phyloP scores from a whole-genome alignment of 202 grass and related monocot genomes.

The Schoenoplectus triqueter region DNA sequence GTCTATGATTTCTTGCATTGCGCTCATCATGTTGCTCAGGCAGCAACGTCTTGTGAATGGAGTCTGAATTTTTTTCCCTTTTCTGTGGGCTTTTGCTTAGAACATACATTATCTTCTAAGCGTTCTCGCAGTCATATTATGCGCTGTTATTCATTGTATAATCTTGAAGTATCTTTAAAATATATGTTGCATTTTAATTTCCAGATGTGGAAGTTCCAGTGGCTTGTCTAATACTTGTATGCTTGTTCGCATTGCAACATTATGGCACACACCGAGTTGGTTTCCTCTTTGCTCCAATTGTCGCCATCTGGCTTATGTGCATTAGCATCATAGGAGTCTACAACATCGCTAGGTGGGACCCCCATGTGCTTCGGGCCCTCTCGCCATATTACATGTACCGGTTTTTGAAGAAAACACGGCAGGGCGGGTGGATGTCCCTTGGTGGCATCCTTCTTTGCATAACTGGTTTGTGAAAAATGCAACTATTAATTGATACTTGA shows the following conservation, averaged over 20 bases:
- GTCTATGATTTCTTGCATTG: slow-evolving; percentile 13
- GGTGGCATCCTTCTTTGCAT: slow-evolving; percentile 92
- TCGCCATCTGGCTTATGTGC: slow-evolving; percentile 74
- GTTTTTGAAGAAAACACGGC: slow-evolving; percentile 77
- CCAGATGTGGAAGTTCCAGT: slow-evolving; percentile 89
- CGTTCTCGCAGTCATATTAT: neutral
- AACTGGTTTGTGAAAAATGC: slow-evolving; percentile 58
- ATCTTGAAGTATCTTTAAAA: slow-evolving; percentile 17
- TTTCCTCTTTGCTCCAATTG: slow-evolving; percentile 83
- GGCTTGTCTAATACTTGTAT: slow-evolving; percentile 72
- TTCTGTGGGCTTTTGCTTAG: neutral
- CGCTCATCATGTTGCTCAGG: neutral
- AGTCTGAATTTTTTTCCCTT: neutral
- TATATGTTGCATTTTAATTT: slow-evolving; percentile 32
- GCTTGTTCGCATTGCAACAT: slow-evolving; percentile 90
- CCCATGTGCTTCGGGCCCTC: slow-evolving; percentile 68
- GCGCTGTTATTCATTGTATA: neutral
- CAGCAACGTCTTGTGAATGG: neutral
- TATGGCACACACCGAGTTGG: slow-evolving; percentile 81
- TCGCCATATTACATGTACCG: slow-evolving; percentile 77
- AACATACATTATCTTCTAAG: neutral
- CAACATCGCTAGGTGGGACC: slow-evolving; percentile 89
- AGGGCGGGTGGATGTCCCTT: slow-evolving; percentile 85
- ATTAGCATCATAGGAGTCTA: slow-evolving; percentile 81
- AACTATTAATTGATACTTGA: neutral